Percentiles rank a stretch among this genome's conserved stretches.
phyloP scores from a whole-genome alignment of 1,139 yeast species.

The Scheffersomyces quercinus region DNA sequence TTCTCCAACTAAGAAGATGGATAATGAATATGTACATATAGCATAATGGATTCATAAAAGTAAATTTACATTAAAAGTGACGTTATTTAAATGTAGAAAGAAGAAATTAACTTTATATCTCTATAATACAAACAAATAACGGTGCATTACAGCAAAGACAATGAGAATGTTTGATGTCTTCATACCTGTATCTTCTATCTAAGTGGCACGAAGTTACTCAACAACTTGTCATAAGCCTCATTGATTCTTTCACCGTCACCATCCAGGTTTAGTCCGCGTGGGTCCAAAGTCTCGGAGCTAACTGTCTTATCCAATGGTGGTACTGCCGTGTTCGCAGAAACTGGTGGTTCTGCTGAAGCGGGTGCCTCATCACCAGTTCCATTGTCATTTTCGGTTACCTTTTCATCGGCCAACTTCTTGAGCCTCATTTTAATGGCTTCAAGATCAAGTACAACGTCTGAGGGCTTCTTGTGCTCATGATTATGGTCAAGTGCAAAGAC shows the following conservation, averaged over 20 bases:
- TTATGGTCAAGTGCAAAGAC: constrained; percentile 38
- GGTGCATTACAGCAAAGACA: neutral
- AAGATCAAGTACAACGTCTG: constrained; percentile 14
- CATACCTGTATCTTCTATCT: constrained; percentile 5
- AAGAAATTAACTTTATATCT: neutral
- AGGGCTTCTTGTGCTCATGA: constrained; percentile 6
- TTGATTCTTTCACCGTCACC: constrained; percentile 31
- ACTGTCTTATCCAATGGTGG: constrained; percentile 3
- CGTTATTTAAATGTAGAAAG: constrained; percentile 1
- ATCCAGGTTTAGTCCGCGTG: constrained; percentile 1
- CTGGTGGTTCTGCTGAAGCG: constrained; percentile 4
- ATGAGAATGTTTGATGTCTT: neutral
- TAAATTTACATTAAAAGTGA: constrained; percentile 1
- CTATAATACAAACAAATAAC: neutral
- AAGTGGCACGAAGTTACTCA: constrained; percentile 35
- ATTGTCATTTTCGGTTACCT: constrained; percentile 4
- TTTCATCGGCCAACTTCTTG: constrained; percentile 10
- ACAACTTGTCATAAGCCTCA: constrained; percentile 53
- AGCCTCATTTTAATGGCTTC: constrained; percentile 21
- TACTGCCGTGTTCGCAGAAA: neutral
- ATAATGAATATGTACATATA: neutral
- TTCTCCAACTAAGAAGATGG: neutral
- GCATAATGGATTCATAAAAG: neutral
- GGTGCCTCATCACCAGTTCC: constrained; percentile 1
- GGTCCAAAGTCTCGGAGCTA: constrained; percentile 2